These are phyloP conservation scores for Dictyostelium intermedium DNA, from an alignment of 78 protist genomes.

Conservation along the genomic window DNA sequence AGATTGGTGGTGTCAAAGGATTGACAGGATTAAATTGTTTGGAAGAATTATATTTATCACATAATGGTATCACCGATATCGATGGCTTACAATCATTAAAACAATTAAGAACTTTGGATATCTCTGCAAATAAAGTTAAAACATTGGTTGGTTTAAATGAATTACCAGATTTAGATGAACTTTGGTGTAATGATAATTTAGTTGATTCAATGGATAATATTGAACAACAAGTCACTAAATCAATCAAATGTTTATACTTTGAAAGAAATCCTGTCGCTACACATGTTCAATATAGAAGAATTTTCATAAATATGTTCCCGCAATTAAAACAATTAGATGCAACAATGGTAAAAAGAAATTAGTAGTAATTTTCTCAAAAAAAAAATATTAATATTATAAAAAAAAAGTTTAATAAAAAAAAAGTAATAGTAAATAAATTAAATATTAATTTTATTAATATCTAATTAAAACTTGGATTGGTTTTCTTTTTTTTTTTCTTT, in stretches of 20 bases:
- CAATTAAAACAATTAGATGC: constrained; percentile 62
- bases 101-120: constrained; percentile 19
- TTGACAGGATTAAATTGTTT: constrained; percentile 10
- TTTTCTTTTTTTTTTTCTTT: background rate
- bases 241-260: constrained; percentile 47
- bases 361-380: no score
- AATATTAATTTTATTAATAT: background rate
- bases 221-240: constrained; percentile 64
- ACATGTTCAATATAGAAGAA: constrained; percentile 72
- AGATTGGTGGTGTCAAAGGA: constrained; percentile 56
- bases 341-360: constrained; percentile 47
- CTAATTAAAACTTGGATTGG: background rate
- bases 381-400: background rate
- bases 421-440: background rate
- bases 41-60: constrained; percentile 51
- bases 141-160: constrained; percentile 53
- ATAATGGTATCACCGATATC: constrained; percentile 74
- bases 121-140: constrained; percentile 51
- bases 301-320: constrained; percentile 76
- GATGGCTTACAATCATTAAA: constrained; percentile 47
- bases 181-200: constrained; percentile 69
- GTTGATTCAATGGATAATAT: constrained; percentile 62
- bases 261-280: constrained; percentile 72
- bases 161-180: constrained; percentile 40
- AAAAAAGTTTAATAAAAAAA: background rate